Evolutionary conservation across 768 basidiomycete genomes (phyloP).

Genomic region (Termitomyces heimii): DNA sequence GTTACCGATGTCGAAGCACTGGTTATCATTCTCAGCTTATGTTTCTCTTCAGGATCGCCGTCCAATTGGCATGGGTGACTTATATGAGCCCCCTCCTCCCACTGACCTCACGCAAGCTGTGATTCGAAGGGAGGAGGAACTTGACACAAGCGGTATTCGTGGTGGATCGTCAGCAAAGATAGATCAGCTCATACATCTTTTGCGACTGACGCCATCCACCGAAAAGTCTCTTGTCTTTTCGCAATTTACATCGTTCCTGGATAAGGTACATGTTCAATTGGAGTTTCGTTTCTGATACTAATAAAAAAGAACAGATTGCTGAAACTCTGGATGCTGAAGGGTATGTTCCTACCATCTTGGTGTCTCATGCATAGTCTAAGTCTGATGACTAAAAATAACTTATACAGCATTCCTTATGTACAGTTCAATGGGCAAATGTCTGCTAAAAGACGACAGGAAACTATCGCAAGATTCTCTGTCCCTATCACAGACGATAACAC

Average conservation of each 20-base stretch:
- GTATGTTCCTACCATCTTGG: conserved; percentile 25
- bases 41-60: conserved; percentile 59
- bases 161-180: conserved; percentile 77
- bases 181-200: conserved; percentile 69
- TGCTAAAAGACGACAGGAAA: conserved; percentile 72
- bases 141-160: conserved; percentile 32
- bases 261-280: conserved; percentile 45
- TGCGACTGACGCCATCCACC: conserved; percentile 56
- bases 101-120: conserved; percentile 65
- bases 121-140: conserved; percentile 32
- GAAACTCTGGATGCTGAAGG: conserved; percentile 60
- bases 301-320: conserved; percentile 47
- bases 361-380: not conserved
- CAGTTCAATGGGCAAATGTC: conserved; percentile 87
- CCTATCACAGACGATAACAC: conserved; percentile 37
- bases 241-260: conserved; percentile 82
- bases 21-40: not conserved
- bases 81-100: conserved; percentile 59
- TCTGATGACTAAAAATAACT: not conserved
- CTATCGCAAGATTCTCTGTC: conserved; percentile 67
- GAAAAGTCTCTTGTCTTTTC: conserved; percentile 89
- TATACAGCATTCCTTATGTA: conserved; percentile 60
- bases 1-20: not conserved
- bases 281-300: not conserved
- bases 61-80: conserved; percentile 41